Conservation (phyloP, 495 filamentous ascomycete species). For the Talaromyces wortmannii region DNA sequence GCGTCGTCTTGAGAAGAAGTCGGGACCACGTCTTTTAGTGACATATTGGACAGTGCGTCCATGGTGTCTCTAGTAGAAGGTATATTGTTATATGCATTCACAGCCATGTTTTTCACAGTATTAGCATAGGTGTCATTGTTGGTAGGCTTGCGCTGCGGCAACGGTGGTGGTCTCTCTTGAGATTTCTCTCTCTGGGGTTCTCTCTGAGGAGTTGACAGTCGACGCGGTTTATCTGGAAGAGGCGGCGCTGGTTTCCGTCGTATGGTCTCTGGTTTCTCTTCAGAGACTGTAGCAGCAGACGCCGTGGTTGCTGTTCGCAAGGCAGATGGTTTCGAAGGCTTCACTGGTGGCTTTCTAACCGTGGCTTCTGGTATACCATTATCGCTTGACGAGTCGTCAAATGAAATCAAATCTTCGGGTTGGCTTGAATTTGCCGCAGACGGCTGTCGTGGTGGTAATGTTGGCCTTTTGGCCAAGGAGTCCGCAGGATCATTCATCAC, state of each 20-base stretch:
- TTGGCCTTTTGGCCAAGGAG: slow-evolving; percentile 18
- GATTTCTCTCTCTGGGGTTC: slow-evolving; percentile 5
- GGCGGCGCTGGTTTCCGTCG: slow-evolving; percentile 39
- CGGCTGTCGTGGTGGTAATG: slow-evolving; percentile 24
- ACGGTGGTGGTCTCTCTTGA: slow-evolving; percentile 6
- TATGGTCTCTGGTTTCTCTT: slow-evolving; percentile 1
- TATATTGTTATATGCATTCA: slow-evolving; percentile 38
- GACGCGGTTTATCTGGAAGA: slow-evolving; percentile 31
- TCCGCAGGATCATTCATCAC: slow-evolving; percentile 16
- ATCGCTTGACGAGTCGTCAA: slow-evolving; percentile 37
- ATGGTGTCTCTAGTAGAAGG: slow-evolving; percentile 28
- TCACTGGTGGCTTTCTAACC: slow-evolving; percentile 43
- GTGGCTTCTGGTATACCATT: slow-evolving; percentile 2
- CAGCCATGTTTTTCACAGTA: slow-evolving; percentile 14
- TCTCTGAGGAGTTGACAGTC: slow-evolving; percentile 12
- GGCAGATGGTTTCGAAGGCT: slow-evolving; percentile 61
- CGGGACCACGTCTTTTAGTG: neutral
- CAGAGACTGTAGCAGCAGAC: slow-evolving; percentile 1
- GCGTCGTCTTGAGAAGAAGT: neutral
- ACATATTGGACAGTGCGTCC: slow-evolving; percentile 7
- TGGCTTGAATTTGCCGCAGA: slow-evolving; percentile 21
- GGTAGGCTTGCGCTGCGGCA: slow-evolving; percentile 20
- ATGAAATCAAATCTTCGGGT: slow-evolving; percentile 57
- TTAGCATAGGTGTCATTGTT: slow-evolving; percentile 24
- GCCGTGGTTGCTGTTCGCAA: slow-evolving; percentile 39